Evolutionary conservation across 192 early-diverging fungal genomes (phyloP), one percentile per base, ranked within the genome.

Genomic region (Backusella circina): DNA sequence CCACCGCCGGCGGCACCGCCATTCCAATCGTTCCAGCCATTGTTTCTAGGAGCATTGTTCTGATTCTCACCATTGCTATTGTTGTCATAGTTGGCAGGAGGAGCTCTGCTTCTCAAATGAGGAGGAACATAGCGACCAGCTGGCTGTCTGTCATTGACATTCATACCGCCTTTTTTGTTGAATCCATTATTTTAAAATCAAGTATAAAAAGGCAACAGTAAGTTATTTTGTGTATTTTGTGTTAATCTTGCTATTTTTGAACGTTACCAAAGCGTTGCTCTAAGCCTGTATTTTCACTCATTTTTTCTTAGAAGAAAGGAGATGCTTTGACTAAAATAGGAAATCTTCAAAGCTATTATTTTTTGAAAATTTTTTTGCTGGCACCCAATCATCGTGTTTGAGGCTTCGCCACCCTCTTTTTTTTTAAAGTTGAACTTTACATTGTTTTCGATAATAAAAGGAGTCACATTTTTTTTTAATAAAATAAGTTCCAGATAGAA

Each of bases 181-280:
- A 78, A 61, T 61, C 23, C 57, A 66, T 30, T 30, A 18, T 65
- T 30, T 50, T 32, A 10, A 39, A 30, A 36, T 3, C 37, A 72
- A 28, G 23, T 26, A 71, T 67, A 21, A 31, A 65, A 13, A 15
- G 35, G 35, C 0, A 35, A 72, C 35, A 30, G 67, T n/a, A 68
- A 38, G 44, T 61, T 38, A 72, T 2, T 15, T 57, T 39, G 5
- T 5, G 36, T 32, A 72, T 13, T 26, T 67, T 33, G 31, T 50
- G 26, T 21, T 13, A n/a, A 71, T 28, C 21, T 66, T 37, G 64
- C 41, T 39, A 71, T 1, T 41, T 35, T 33, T 28, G 39, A 38
- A 75, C 47, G 84, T 82, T 89, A 92, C 91, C 91, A 84, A 92
- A 82, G 44, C 85, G 88, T 86, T 90, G 89, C 85, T 90, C 88